These are phyloP conservation scores for Pseudonitzschia pungens DNA, from an alignment of 108 stramenopile species.

Conservation along the genomic window DNA sequence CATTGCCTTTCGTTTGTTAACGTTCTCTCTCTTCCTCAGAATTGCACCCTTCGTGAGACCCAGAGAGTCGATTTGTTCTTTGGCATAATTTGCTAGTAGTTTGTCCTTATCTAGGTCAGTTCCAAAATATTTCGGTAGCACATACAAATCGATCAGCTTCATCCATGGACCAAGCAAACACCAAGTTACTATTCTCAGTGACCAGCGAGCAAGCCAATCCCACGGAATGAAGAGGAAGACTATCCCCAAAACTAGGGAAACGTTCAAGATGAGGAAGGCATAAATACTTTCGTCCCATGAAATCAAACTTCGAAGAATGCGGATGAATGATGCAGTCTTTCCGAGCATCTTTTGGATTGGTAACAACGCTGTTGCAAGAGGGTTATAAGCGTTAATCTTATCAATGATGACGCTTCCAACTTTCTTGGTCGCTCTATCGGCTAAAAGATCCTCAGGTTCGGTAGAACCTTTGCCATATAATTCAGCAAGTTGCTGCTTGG, in stretches of 20 bases:
- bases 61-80: conserved; percentile 11
- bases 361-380: conserved; percentile 34
- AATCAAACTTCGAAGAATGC: conserved; percentile 44
- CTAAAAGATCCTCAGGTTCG: conserved; percentile 10
- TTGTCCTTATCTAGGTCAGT: conserved; percentile 6
- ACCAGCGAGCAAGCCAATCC: conserved; percentile 54
- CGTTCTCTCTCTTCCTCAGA: conserved; percentile 35
- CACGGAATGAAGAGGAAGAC: conserved; percentile 51
- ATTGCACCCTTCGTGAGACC: not conserved
- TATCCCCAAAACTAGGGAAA: conserved; percentile 44
- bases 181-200: conserved; percentile 52
- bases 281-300: conserved; percentile 56
- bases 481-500: conserved; percentile 28
- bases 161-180: conserved; percentile 73
- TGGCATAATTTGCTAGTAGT: conserved; percentile 12
- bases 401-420: conserved; percentile 3
- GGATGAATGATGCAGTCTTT: conserved; percentile 35
- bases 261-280: conserved; percentile 47
- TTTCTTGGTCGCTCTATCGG: conserved; percentile 17
- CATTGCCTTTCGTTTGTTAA: conserved; percentile 47
- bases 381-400: conserved; percentile 1
- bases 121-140: conserved; percentile 25
- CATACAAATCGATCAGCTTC: conserved; percentile 59
- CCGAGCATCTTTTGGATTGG: conserved; percentile 50
- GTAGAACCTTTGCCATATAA: not conserved